phyloP scores from a whole-genome alignment of 768 basidiomycete genomes.

The Lactifluus subvellereus region DNA sequence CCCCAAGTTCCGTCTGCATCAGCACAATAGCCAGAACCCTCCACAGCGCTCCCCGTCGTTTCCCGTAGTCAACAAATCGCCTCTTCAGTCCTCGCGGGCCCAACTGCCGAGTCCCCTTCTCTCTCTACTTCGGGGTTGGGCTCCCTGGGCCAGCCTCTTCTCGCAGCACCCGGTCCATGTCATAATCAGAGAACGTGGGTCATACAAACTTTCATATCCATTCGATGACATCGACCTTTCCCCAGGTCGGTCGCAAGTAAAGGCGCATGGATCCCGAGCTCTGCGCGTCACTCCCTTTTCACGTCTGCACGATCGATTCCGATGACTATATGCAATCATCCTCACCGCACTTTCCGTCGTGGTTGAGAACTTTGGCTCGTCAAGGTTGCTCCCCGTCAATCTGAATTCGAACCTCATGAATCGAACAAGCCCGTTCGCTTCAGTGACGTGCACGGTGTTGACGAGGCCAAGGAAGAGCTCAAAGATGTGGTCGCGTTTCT shows the following conservation, averaged over 20 bases:
- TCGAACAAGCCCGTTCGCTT: conserved; percentile 78
- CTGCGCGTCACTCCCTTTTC: conserved; percentile 39
- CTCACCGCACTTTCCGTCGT: conserved; percentile 83
- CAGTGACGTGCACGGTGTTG: conserved; percentile 93
- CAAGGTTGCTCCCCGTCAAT: conserved; percentile 76
- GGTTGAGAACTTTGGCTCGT: conserved; percentile 88
- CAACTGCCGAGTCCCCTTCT: neutral
- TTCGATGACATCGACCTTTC: neutral
- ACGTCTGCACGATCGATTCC: neutral
- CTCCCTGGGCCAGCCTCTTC: conserved; percentile 27
- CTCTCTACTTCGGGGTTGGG: neutral
- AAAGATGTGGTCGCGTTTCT: conserved; percentile 94
- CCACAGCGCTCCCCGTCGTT: conserved; percentile 1
- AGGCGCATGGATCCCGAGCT: conserved; percentile 56
- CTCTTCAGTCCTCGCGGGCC: conserved; percentile 33
- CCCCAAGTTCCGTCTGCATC: conserved; percentile 6
- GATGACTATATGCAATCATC: conserved; percentile 45
- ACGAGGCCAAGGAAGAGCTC: conserved; percentile 94
- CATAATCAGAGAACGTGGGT: conserved; percentile 74
- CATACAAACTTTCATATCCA: neutral
- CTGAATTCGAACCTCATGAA: conserved; percentile 77
- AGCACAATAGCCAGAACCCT: neutral
- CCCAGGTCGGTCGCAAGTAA: conserved; percentile 42
- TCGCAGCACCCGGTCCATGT: conserved; percentile 69
- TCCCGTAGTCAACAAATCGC: conserved; percentile 42